These are phyloP conservation scores for Diaporthe eres DNA, from an alignment of 2,329 filamentous ascomycete genomes.

Conservation along the genomic window DNA sequence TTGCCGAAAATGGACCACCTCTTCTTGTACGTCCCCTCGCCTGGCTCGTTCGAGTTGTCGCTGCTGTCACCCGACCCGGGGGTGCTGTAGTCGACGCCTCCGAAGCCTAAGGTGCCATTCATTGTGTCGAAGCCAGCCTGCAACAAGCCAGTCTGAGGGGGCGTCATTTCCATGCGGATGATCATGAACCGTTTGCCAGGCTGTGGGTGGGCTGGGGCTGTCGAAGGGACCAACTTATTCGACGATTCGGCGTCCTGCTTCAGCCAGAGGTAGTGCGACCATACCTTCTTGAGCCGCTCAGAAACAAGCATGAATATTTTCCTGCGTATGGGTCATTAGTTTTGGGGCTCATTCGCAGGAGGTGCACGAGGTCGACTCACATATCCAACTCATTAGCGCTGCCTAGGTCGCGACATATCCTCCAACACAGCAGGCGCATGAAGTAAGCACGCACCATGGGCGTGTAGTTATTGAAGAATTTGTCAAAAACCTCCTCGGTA, in stretches of 20 bases:
- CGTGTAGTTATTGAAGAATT: conserved; percentile 93
- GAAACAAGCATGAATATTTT: conserved; percentile 78
- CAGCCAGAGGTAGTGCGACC: conserved; percentile 85
- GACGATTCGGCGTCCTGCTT: conserved; percentile 74
- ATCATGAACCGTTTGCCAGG: conserved; percentile 91
- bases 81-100: conserved; percentile 47
- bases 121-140: conserved; percentile 41
- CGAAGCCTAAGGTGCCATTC: conserved; percentile 58
- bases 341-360: background rate
- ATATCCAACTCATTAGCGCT: conserved; percentile 74
- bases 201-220: conserved; percentile 86
- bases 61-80: conserved; percentile 37
- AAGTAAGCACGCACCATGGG: conserved; percentile 96
- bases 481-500: conserved; percentile 80
- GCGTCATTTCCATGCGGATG: conserved; percentile 79
- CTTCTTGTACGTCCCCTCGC: conserved; percentile 58
- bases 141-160: conserved; percentile 62
- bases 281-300: conserved; percentile 78
- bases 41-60: conserved; percentile 46
- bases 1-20: conserved; percentile 77
- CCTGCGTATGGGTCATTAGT: conserved; percentile 58
- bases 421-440: conserved; percentile 92
- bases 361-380: conserved; percentile 63
- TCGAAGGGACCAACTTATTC: conserved; percentile 74
- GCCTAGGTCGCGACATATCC: conserved; percentile 83